A percentile compares a stretch with the other conserved stretches of the same genome.
Conservation (phyloP, 2,329 filamentous ascomycete species). For the Calonectria pseudoreteaudii region DNA sequence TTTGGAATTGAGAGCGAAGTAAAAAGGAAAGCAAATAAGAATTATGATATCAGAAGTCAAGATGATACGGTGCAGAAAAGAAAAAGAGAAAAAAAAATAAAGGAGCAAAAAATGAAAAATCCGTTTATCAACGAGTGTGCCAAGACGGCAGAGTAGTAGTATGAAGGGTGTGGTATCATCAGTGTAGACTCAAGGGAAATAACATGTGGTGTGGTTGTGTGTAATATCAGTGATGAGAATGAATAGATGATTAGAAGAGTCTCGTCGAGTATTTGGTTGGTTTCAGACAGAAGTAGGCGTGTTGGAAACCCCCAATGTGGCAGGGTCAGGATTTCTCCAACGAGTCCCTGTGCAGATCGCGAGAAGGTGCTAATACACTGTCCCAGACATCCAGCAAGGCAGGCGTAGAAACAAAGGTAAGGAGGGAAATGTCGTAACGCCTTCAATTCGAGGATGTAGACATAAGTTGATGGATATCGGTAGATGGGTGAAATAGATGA, state of each 20-base stretch:
- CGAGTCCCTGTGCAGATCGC: background rate
- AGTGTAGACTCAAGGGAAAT: slow-evolving; percentile 36
- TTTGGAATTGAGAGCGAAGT: background rate
- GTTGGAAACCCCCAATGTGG: background rate
- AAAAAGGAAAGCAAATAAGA: slow-evolving; percentile 11
- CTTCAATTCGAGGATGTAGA: slow-evolving; percentile 1
- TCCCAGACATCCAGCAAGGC: slow-evolving; percentile 17
- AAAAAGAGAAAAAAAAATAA: slow-evolving; percentile 1
- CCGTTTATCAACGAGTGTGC: slow-evolving; percentile 24
- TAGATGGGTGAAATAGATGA: slow-evolving; percentile 1
- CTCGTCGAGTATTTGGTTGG: slow-evolving; percentile 18
- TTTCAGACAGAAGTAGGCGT: background rate
- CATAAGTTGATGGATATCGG: slow-evolving; percentile 1
- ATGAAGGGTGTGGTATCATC: slow-evolving; percentile 38
- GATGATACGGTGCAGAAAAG: slow-evolving; percentile 2
- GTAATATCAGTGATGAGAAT: slow-evolving; percentile 12
- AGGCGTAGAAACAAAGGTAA: slow-evolving; percentile 14
- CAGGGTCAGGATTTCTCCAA: background rate
- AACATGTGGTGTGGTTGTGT: slow-evolving; percentile 16
- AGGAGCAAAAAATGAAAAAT: slow-evolving; percentile 6
- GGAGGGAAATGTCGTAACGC: slow-evolving; percentile 21
- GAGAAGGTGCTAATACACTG: slow-evolving; percentile 11
- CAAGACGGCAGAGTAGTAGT: slow-evolving; percentile 29
- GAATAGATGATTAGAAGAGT: slow-evolving; percentile 8
- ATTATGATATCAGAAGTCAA: slow-evolving; percentile 17